Conservation (phyloP, 2,329 filamentous ascomycete species). For the Neocucurbitaria cava region DNA sequence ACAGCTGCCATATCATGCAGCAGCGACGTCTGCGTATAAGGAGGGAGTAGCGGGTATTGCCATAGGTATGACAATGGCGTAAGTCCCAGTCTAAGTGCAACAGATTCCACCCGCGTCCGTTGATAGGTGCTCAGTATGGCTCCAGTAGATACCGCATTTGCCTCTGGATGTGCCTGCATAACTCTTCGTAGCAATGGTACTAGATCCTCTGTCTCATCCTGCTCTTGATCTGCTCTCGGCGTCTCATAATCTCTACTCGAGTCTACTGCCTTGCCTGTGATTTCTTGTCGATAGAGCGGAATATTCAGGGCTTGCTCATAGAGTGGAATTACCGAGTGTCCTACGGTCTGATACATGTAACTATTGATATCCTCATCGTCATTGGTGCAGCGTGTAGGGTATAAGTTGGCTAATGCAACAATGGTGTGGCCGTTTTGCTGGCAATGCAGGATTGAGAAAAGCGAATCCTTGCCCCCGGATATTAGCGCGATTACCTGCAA, state of each 20-base stretch:
- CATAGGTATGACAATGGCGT: constrained; percentile 86
- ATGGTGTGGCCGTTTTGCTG: constrained; percentile 83
- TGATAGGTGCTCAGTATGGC: constrained; percentile 97
- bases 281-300: constrained; percentile 82
- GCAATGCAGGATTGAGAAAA: constrained; percentile 92
- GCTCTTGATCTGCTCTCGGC: constrained; percentile 20
- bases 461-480: constrained; percentile 96
- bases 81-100: constrained; percentile 83
- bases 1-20: constrained; percentile 81
- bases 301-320: constrained; percentile 81
- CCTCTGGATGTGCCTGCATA: constrained; percentile 73
- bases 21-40: constrained; percentile 59
- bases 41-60: constrained; percentile 82
- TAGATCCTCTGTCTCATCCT: constrained; percentile 89
- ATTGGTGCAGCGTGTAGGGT: constrained; percentile 59
- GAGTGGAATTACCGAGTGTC: constrained; percentile 83
- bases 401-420: constrained; percentile 87
- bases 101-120: constrained; percentile 91
- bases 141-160: constrained; percentile 86
- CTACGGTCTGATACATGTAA: constrained; percentile 99
- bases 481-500: constrained; percentile 81
- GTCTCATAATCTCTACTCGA: constrained; percentile 72
- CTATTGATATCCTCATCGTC: constrained; percentile 78
- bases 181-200: constrained; percentile 75
- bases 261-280: constrained; percentile 74